A percentile compares a stretch with the other conserved stretches of the same genome.
These are phyloP conservation scores for Talaromyces liani DNA, from an alignment of 495 filamentous ascomycete genomes.

Conservation along the genomic window DNA sequence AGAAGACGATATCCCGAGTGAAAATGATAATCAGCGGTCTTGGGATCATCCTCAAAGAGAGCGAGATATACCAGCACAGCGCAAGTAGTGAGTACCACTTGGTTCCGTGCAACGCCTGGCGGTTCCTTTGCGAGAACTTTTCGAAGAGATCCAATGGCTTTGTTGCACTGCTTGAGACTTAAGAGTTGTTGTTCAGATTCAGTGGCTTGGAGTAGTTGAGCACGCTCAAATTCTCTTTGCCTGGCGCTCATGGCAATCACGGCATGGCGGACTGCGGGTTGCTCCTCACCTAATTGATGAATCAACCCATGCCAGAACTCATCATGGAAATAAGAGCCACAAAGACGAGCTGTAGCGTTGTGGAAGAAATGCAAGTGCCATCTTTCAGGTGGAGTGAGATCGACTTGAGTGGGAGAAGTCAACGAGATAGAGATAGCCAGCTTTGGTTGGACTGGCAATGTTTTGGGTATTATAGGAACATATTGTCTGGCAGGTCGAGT, in stretches of 20 bases:
- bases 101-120: conserved; percentile 3
- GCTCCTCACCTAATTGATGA: background rate
- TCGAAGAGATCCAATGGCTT: conserved; percentile 26
- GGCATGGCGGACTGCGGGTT: background rate
- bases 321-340: background rate
- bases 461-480: background rate
- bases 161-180: conserved; percentile 38
- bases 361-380: background rate
- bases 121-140: conserved; percentile 15
- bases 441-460: background rate
- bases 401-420: background rate
- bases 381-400: background rate
- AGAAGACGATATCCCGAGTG: conserved; percentile 9
- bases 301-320: background rate
- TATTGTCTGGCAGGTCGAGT: background rate
- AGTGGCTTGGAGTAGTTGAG: background rate
- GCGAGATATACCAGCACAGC: background rate
- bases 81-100: background rate
- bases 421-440: background rate
- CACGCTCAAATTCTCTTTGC: background rate
- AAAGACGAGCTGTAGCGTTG: background rate
- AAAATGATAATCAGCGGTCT: background rate
- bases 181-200: conserved; percentile 12
- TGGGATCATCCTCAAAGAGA: background rate
- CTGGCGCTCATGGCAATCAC: background rate